Conservation (phyloP, 495 filamentous ascomycete species). For the Schizothecium vesticola region DNA sequence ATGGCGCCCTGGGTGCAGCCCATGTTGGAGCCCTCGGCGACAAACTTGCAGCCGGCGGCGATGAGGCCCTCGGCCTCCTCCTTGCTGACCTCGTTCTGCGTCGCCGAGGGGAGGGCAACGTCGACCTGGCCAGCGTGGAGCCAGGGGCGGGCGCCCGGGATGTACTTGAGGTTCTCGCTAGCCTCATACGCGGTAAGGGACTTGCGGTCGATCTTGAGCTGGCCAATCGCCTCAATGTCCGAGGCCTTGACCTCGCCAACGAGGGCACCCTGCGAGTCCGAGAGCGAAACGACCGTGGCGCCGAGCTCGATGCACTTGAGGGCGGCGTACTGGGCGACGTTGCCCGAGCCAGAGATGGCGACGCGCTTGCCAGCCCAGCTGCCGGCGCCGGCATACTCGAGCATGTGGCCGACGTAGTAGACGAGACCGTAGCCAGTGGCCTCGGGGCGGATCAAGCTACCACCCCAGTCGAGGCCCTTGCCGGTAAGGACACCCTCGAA, state of each 20-base stretch:
- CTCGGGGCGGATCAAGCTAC: slow-evolving; percentile 90
- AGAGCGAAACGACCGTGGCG: slow-evolving; percentile 86
- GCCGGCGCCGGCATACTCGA: slow-evolving; percentile 81
- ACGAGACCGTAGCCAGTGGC: slow-evolving; percentile 95
- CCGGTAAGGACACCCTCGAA: slow-evolving; percentile 96
- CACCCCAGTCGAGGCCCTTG: slow-evolving; percentile 91
- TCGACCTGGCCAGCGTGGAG: slow-evolving; percentile 81
- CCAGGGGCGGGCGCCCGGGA: slow-evolving; percentile 87
- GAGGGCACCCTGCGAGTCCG: slow-evolving; percentile 82
- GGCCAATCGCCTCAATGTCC: slow-evolving; percentile 70
- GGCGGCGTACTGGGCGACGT: slow-evolving; percentile 96
- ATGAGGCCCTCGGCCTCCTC: slow-evolving; percentile 85
- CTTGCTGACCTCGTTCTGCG: slow-evolving; percentile 92
- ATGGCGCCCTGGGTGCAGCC: slow-evolving; percentile 96
- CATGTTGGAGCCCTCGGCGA: slow-evolving; percentile 98
- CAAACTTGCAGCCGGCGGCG: slow-evolving; percentile 69
- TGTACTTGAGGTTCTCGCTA: slow-evolving; percentile 73
- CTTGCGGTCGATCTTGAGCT: slow-evolving; percentile 82
- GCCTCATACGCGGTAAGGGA: slow-evolving; percentile 58
- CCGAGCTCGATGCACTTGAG: slow-evolving; percentile 97
- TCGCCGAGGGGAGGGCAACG: slow-evolving; percentile 85
- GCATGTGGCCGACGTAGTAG: slow-evolving; percentile 98
- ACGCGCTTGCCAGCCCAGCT: slow-evolving; percentile 88
- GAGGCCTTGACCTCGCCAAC: slow-evolving; percentile 72
- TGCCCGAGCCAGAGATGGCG: slow-evolving; percentile 93